phyloP scores from a whole-genome alignment of 176 grass and related monocot species.

The Ampelocalamus luodianensis region DNA sequence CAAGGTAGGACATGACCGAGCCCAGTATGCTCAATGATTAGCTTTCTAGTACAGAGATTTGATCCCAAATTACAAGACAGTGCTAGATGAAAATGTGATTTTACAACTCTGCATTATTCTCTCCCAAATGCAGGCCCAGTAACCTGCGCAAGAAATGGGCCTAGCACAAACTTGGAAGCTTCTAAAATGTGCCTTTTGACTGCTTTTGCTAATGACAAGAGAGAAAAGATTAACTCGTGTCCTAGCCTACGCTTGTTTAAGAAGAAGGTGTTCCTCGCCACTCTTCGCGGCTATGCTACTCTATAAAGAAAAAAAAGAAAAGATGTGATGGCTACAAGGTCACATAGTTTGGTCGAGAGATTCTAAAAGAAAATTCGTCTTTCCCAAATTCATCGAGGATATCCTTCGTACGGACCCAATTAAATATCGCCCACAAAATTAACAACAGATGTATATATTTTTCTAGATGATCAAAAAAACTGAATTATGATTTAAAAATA shows the following conservation, averaged over 20 bases:
- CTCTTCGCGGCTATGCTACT: not conserved
- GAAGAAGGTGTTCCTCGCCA: not conserved
- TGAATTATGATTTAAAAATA: not conserved
- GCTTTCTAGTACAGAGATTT: no score
- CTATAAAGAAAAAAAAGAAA: not conserved
- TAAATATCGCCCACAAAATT: no score
- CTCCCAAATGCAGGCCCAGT: no score
- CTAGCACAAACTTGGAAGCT: not conserved
- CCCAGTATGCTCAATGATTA: no score
- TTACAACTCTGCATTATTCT: no score
- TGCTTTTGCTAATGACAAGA: not conserved
- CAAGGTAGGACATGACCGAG: no score
- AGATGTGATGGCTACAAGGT: no score
- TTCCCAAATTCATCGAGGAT: not conserved
- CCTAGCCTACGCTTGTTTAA: not conserved
- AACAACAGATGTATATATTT: not conserved
- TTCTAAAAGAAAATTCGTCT: not conserved
- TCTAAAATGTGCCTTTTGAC: slow-evolving; percentile 14
- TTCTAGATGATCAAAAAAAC: not conserved
- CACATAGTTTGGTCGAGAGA: not conserved
- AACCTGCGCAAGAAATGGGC: no score
- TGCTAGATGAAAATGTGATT: no score
- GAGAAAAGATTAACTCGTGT: not conserved
- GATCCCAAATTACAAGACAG: no score
- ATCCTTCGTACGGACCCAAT: not conserved